Base-by-base conservation (phyloP, 1,284 basidiomycete genomes). In the Cutaneotrichosporon sp. region DNA sequence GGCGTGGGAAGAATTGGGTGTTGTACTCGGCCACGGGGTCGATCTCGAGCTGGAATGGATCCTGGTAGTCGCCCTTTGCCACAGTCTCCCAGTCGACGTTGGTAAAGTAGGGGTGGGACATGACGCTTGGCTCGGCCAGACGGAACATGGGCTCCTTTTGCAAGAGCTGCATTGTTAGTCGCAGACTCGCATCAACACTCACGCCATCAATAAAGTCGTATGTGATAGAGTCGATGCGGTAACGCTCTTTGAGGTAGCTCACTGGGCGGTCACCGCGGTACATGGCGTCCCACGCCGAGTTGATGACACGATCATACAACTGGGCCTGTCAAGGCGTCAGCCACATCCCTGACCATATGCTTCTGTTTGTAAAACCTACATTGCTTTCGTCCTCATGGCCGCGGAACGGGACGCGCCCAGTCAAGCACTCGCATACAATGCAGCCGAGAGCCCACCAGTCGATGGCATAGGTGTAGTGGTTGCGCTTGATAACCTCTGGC, bases 361-460 rank as follows among this genome's bases (percentile, higher is more conserved):
- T 30, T 30, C 26, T 30, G 7, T 5, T 10, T 7, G 9, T 12
- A 12, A 33, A 5, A 35, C 42, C 35, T 18, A 54, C 61, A 38
- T 54, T 59, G 49, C 54, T 55, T 51, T 60, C 59, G 21, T 53
- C 55, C 18, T 55, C 59, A 26, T 51, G 44, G 9, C 59, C 53
- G 4, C 59, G 55, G 52, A 60, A 60, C 9, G 59, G 59, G n/a
- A 75, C 75, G 15, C 66, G 55, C 4, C 74, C 74, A 13, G 71
- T 66, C 47, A 75, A 56, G 84, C 94, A 93, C 77, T 97, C 94
- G 72, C 88, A 92, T 53, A 97, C 77, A 86, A 97, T 96, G 56
- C 92, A 97, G 17, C 93, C 93, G 66, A 96, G 88, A 60, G 87
- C 88, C 92, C 93, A 97, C 89, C 91, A 94, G 71, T 97, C 93